Conservation (phyloP, 495 filamentous ascomycete genomes). For the Podospora sp. region DNA sequence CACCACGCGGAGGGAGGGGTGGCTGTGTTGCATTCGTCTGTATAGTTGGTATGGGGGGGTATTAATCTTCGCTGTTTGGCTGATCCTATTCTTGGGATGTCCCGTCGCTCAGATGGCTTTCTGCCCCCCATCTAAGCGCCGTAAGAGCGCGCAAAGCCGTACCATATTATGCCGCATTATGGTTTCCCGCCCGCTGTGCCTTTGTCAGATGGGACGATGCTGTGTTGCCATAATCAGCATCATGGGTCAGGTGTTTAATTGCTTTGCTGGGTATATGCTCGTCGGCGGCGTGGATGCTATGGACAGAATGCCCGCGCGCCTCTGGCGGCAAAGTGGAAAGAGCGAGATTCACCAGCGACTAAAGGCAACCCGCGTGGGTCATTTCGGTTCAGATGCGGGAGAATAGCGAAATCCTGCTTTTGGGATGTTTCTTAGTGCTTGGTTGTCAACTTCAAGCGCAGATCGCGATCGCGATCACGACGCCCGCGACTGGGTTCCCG, state of each 20-base stretch:
- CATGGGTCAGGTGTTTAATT: neutral
- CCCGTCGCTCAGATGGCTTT: neutral
- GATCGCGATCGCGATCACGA: neutral
- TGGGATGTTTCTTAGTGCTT: no score
- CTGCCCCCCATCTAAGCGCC: neutral
- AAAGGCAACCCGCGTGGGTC: neutral
- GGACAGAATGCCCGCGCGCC: neutral
- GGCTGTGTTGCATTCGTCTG: neutral
- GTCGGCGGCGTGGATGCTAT: neutral
- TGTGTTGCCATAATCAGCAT: neutral
- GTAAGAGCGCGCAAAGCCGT: neutral
- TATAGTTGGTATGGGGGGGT: neutral
- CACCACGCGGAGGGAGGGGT: neutral
- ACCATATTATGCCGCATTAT: neutral
- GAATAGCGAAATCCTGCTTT: neutral
- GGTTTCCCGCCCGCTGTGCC: neutral
- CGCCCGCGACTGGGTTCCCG: neutral
- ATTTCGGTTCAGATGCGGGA: neutral
- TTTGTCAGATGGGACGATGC: neutral
- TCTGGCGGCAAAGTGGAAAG: neutral
- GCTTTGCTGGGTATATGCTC: neutral
- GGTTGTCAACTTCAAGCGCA: constrained; percentile 1
- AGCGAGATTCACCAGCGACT: no score
- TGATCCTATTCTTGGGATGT: neutral
- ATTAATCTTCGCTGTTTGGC: neutral